Evolutionary conservation across 208 protist species (phyloP).

Genomic region (Wallacemonas sp.): DNA sequence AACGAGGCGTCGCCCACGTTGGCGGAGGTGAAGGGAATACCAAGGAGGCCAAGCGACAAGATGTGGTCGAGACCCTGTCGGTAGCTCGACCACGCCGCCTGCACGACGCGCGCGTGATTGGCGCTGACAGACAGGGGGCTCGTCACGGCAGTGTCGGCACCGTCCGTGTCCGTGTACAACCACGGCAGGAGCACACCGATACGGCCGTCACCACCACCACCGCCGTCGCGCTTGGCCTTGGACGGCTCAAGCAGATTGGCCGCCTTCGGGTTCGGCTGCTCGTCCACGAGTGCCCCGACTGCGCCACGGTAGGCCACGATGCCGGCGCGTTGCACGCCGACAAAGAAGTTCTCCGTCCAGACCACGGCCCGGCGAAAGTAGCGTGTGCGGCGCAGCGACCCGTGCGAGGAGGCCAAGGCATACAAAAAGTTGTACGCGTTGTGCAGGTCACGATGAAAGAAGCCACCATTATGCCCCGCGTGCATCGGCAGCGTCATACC

Average conservation of each 20-base stretch:
- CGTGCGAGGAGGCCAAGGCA: conserved; percentile 65
- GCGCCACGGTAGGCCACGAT: conserved; percentile 74
- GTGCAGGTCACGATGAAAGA: conserved; percentile 96
- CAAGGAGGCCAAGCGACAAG: conserved; percentile 82
- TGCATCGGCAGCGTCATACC: conserved; percentile 92
- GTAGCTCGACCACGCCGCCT: conserved; percentile 35
- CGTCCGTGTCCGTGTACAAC: neutral
- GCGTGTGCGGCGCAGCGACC: conserved; percentile 63
- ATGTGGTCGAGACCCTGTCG: conserved; percentile 75
- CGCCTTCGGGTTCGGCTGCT: conserved; percentile 2
- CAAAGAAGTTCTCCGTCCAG: conserved; percentile 96
- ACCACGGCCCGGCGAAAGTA: conserved; percentile 90
- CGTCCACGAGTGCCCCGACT: conserved; percentile 21
- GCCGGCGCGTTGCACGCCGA: conserved; percentile 94
- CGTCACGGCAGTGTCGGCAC: neutral
- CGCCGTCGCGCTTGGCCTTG: neutral
- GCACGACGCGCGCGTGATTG: neutral
- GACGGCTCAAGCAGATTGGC: neutral
- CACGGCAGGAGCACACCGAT: conserved; percentile 1
- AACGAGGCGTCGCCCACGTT: conserved; percentile 94
- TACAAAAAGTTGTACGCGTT: conserved; percentile 95
- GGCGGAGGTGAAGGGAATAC: conserved; percentile 94
- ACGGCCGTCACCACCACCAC: neutral
- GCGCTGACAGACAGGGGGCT: no score
- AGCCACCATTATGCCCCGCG: conserved; percentile 43